phyloP scores from a whole-genome alignment of 2,329 filamentous ascomycete genomes.

The Sporothrix luriei region DNA sequence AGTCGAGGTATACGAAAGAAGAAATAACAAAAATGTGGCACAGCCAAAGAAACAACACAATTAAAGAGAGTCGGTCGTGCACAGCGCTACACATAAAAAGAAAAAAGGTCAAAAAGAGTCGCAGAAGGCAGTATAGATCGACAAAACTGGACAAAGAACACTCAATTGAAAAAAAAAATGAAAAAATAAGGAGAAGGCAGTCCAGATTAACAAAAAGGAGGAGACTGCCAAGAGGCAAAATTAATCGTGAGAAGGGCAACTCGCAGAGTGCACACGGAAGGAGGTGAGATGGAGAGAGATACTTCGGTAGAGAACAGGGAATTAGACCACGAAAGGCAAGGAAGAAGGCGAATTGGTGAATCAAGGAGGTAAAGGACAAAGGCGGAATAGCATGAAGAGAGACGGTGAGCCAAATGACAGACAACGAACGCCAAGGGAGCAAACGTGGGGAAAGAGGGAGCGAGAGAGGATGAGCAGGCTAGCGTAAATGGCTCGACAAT shows the following conservation, averaged over 20 bases:
- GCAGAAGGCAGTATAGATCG: constrained; percentile 22
- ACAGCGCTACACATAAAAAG: constrained; percentile 16
- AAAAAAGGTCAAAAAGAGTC: constrained; percentile 20
- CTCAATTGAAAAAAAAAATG: not conserved
- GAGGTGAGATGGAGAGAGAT: constrained; percentile 10
- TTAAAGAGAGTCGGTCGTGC: constrained; percentile 25
- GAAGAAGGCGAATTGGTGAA: not conserved
- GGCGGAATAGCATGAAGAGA: not conserved
- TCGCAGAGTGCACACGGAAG: constrained; percentile 24
- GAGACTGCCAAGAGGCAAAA: constrained; percentile 3
- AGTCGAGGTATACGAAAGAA: not conserved
- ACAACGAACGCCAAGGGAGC: not conserved
- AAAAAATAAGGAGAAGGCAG: not conserved
- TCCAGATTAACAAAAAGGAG: constrained; percentile 18
- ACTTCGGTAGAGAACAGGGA: constrained; percentile 1
- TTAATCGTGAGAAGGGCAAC: not conserved
- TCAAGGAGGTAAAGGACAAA: not conserved
- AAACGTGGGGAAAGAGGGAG: not conserved
- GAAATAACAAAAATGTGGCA: constrained; percentile 17
- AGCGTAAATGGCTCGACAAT: constrained; percentile 22
- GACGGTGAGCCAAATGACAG: not conserved
- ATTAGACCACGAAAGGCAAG: constrained; percentile 28
- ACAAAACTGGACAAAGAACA: constrained; percentile 21
- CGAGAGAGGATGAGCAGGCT: constrained; percentile 18
- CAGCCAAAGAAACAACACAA: not conserved